Evolutionary conservation across 352 stramenopile genomes (phyloP).

Genomic region (Pythium dissotocum): DNA sequence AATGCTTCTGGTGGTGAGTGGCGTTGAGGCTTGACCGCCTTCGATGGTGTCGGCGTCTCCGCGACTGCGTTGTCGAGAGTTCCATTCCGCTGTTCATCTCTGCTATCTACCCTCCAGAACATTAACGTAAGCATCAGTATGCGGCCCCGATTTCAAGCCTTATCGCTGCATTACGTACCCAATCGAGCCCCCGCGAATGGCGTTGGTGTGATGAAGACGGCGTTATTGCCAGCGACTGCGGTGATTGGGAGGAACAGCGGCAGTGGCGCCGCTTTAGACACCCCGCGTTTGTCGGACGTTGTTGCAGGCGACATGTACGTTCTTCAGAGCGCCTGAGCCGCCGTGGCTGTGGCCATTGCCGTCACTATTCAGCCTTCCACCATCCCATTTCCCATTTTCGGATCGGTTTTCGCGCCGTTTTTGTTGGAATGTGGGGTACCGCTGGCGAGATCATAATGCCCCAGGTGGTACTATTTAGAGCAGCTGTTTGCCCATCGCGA

Average conservation of each 20-base stretch:
- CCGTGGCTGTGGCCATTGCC: background rate
- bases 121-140: no score
- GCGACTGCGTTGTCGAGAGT: background rate
- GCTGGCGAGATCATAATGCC: background rate
- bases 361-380: background rate
- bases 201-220: constrained; percentile 14
- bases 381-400: constrained; percentile 13
- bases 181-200: background rate
- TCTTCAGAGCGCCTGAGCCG: background rate
- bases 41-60: background rate
- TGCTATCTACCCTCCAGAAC: background rate
- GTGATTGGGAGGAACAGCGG: constrained; percentile 17
- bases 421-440: background rate
- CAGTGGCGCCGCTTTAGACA: background rate
- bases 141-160: no score
- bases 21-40: background rate
- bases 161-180: background rate
- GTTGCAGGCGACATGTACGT: background rate
- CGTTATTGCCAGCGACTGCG: background rate
- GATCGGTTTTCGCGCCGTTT: constrained; percentile 2
- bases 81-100: background rate
- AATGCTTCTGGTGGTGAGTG: background rate
- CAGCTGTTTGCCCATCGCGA: background rate
- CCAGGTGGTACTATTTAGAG: background rate
- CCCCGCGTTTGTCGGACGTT: background rate